Evolutionary conservation across 129 eudicot species (phyloP).

Genomic region (Lactuca sativa): DNA sequence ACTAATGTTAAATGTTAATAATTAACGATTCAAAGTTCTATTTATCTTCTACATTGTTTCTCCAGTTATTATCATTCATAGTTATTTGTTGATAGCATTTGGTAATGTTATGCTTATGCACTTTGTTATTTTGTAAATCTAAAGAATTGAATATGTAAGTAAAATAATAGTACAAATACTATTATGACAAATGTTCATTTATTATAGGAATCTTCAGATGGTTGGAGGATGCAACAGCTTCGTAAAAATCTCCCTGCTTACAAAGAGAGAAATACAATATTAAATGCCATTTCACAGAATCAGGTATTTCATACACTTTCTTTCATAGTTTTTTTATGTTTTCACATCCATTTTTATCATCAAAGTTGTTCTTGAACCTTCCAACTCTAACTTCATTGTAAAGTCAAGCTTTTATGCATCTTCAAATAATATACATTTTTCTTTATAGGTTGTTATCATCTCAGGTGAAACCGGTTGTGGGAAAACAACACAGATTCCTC

Average conservation of each 20-base stretch:
- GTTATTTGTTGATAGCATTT: too few relatives aligned
- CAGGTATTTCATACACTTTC: slow-evolving; percentile 51
- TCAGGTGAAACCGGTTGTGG: slow-evolving; percentile 99
- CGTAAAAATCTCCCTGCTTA: slow-evolving; percentile 89
- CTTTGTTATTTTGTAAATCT: background rate
- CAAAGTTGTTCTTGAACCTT: slow-evolving; percentile 1
- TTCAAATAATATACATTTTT: slow-evolving; percentile 8
- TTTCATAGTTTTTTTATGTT: too few relatives aligned
- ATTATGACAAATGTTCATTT: slow-evolving; percentile 24
- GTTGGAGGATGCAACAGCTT: slow-evolving; percentile 67
- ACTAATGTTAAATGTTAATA: background rate
- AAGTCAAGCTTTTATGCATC: background rate
- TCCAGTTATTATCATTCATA: too few relatives aligned
- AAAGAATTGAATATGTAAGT: slow-evolving; percentile 1
- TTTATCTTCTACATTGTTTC: too few relatives aligned
- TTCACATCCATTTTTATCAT: background rate
- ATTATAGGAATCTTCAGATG: slow-evolving; percentile 76
- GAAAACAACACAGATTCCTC: slow-evolving; percentile 98
- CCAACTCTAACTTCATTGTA: too few relatives aligned
- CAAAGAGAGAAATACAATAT: slow-evolving; percentile 77
- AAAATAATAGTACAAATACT: background rate
- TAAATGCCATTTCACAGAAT: slow-evolving; percentile 66
- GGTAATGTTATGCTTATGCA: too few relatives aligned
- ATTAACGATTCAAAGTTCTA: background rate
- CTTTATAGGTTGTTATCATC: slow-evolving; percentile 78